A percentile compares a stretch with the other conserved stretches of the same genome.
phyloP scores from a whole-genome alignment of 2,329 filamentous ascomycete genomes.

The Fusarium humuli region DNA sequence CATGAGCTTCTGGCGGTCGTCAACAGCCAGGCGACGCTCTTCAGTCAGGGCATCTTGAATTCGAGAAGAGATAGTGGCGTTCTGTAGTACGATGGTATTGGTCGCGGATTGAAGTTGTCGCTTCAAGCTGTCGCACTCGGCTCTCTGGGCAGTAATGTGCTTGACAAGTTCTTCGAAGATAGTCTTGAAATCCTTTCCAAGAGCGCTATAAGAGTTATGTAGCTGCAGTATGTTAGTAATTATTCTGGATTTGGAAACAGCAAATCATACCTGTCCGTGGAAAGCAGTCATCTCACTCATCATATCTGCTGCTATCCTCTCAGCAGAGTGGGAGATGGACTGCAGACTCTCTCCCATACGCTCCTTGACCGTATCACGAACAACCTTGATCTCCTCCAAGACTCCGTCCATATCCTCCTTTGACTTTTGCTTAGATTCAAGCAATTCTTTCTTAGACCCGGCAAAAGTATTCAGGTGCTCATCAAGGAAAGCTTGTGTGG shows the following conservation, averaged over 20 bases:
- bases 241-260: neutral
- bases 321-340: constrained; percentile 83
- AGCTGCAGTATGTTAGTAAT: constrained; percentile 62
- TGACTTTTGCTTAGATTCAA: constrained; percentile 74
- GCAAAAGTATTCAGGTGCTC: constrained; percentile 76
- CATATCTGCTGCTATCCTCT: constrained; percentile 90
- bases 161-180: constrained; percentile 85
- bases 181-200: constrained; percentile 87
- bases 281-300: constrained; percentile 87
- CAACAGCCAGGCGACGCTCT: constrained; percentile 77
- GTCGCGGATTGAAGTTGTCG: constrained; percentile 78
- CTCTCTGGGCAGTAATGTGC: constrained; percentile 80
- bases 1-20: constrained; percentile 80
- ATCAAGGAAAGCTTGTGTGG: constrained; percentile 77
- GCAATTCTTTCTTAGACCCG: constrained; percentile 74
- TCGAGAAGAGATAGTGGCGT: constrained; percentile 71
- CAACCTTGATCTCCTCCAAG: constrained; percentile 89
- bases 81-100: constrained; percentile 74
- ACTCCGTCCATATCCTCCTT: constrained; percentile 91
- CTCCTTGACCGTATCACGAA: constrained; percentile 88
- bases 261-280: constrained; percentile 69
- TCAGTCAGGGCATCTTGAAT: constrained; percentile 79
- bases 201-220: constrained; percentile 82
- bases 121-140: constrained; percentile 79
- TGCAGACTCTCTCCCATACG: constrained; percentile 87